Evolutionary conservation across 179 eudicot genomes (phyloP).

Genomic region (Beta lomatogona): DNA sequence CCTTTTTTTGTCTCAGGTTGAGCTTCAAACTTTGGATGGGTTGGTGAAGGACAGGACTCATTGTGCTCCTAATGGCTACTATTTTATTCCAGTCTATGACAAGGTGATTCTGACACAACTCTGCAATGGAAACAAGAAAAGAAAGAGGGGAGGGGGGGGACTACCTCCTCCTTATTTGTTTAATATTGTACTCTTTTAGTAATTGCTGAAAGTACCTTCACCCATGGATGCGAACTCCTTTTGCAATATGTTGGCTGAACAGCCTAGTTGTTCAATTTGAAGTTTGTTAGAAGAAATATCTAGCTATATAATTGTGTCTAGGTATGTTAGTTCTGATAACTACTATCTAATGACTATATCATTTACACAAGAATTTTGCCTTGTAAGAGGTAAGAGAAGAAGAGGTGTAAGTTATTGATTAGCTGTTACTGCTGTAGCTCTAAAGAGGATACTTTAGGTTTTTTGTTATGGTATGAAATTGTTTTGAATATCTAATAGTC

Average conservation of each 20-base stretch:
- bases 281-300: neutral
- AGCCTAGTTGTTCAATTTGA: constrained; percentile 7
- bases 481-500: neutral
- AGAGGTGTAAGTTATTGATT: neutral
- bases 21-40: constrained; percentile 91
- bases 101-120: constrained; percentile 54
- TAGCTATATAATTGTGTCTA: neutral
- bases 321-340: neutral
- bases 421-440: neutral
- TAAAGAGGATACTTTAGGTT: neutral
- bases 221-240: neutral
- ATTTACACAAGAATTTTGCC: neutral
- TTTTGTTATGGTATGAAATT: neutral
- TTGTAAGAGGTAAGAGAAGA: neutral
- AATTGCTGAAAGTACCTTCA: neutral
- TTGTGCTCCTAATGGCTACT: constrained; percentile 99
- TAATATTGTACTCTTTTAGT: neutral
- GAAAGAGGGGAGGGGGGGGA: neutral
- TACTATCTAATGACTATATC: neutral
- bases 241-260: constrained; percentile 5
- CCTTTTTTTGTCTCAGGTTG: constrained; percentile 56
- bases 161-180: neutral
- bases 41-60: constrained; percentile 96
- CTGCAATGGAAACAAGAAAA: neutral
- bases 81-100: constrained; percentile 97